Conservation (phyloP, 2,329 filamentous ascomycete genomes). For the Aspergillus pseudoviridinutans region DNA sequence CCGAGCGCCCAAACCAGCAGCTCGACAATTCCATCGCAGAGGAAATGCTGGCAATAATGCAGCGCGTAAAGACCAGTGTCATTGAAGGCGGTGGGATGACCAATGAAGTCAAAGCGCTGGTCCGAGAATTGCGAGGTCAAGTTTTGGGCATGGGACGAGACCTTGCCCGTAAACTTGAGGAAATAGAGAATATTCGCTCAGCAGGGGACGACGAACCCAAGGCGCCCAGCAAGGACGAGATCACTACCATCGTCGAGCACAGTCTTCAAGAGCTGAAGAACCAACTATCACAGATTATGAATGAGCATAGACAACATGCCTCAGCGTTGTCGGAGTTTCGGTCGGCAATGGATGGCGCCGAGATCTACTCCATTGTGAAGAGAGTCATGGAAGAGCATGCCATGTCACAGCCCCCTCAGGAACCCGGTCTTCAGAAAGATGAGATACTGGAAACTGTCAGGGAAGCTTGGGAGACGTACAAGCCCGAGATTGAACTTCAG, state of each 20-base stretch:
- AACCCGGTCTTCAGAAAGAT: conserved; percentile 63
- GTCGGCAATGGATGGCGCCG: conserved; percentile 69
- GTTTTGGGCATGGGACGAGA: conserved; percentile 93
- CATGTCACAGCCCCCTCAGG: conserved; percentile 55
- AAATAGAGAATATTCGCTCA: conserved; percentile 52
- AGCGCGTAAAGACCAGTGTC: conserved; percentile 86
- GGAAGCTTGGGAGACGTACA: conserved; percentile 91
- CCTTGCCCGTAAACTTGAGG: conserved; percentile 71
- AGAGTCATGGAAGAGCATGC: conserved; percentile 60
- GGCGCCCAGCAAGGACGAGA: conserved; percentile 60
- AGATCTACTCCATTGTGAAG: conserved; percentile 81
- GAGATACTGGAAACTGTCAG: conserved; percentile 82
- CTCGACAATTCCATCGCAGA: conserved; percentile 59
- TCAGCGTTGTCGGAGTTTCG: conserved; percentile 60
- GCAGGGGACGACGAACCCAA: conserved; percentile 44
- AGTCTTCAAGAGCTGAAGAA: conserved; percentile 77
- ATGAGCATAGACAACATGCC: conserved; percentile 68
- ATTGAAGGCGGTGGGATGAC: conserved; percentile 83
- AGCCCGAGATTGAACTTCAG: conserved; percentile 86
- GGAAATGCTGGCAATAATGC: conserved; percentile 77
- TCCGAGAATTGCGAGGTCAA: conserved; percentile 85
- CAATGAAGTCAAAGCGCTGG: conserved; percentile 84
- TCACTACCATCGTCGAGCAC: conserved; percentile 73
- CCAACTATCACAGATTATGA: conserved; percentile 75
- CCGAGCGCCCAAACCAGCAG: conserved; percentile 28